Evolutionary conservation across 163 green algal genomes (phyloP), one percentile per base, ranked within the genome.

Genomic region (Scenedesmus sp.): DNA sequence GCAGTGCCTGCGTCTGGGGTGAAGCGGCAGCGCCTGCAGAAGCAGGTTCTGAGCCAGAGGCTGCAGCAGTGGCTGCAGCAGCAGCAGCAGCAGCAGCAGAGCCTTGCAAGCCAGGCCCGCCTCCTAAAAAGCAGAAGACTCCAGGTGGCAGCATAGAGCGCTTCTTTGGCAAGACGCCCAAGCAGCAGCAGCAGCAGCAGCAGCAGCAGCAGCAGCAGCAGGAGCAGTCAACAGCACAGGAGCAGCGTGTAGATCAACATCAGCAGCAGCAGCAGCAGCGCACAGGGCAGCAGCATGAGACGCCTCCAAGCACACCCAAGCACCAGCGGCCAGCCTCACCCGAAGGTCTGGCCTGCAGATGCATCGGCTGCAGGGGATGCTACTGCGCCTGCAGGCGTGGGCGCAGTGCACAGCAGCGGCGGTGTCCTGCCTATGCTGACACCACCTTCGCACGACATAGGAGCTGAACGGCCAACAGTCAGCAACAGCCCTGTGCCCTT

Each of bases 401-500:
- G 18, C 22, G 80, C 18, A 16, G 33, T 65, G 20, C 53, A 81
- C 80, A 92, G 61, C 65, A 76, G 65, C 65, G 65, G 30, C 59
- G 88, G 78, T 3, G 81, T 65, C 1, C 61, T 92, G 33, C 88
- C 88, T 2, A 81, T 92, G 88, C 80, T 92, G 46, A 92, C 88
- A 13, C 88, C 88, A 2, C 88, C 88, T 6, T 92, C 88, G 65
- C n/a, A 76, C 18, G 65, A 83, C 18, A 43, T 83, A 42, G 88
- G n/a, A 44, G 79, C 42, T 30, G 88, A 83, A n/a, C 42, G 88
- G 42, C 59, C 61, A 0, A 80, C 24, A 3, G 22, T 51, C n/a
- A 10, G 26, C 1, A 44, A 87, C 88, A 92, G 88, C 59, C 88
- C 88, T 20, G 80, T 92, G 80, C 88, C 88, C 0, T 92, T 92